Conservation (phyloP, 2,329 filamentous ascomycete genomes). For the Fusarium succisae region DNA sequence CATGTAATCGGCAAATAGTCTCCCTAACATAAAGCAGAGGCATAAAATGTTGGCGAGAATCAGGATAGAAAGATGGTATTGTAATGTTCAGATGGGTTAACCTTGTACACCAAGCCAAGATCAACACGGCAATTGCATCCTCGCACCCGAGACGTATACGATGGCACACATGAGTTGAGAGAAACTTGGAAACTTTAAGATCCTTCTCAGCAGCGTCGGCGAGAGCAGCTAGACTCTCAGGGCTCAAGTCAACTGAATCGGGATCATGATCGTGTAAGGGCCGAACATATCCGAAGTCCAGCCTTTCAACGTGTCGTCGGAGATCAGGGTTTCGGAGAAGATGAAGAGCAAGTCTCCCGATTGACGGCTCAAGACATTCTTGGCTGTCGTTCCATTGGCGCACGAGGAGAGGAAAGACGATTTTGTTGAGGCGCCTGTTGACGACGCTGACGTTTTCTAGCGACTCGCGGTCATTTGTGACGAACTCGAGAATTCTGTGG, state of each 20-base stretch:
- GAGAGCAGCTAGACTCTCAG: background rate
- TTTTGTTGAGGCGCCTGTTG: background rate
- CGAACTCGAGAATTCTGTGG: background rate
- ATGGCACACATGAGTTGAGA: background rate
- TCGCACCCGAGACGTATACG: background rate
- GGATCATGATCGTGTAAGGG: background rate
- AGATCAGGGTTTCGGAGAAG: background rate
- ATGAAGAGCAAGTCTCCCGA: background rate
- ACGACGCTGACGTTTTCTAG: background rate
- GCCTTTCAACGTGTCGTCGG: background rate
- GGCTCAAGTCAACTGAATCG: background rate
- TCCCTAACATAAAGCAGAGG: background rate
- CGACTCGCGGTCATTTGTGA: rapidly evolving
- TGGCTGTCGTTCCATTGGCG: background rate
- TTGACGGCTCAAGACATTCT: background rate
- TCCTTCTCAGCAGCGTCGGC: background rate
- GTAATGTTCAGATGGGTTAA: background rate
- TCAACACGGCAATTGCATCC: background rate
- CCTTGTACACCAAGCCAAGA: background rate
- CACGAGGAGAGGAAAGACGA: background rate
- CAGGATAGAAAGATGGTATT: rapidly evolving
- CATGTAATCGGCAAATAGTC: background rate
- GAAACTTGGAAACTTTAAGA: rapidly evolving
- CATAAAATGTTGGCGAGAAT: background rate
- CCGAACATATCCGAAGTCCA: background rate